These are phyloP conservation scores for Pseudonectria foliicola DNA, from an alignment of 2,329 filamentous ascomycete species.

Conservation along the genomic window DNA sequence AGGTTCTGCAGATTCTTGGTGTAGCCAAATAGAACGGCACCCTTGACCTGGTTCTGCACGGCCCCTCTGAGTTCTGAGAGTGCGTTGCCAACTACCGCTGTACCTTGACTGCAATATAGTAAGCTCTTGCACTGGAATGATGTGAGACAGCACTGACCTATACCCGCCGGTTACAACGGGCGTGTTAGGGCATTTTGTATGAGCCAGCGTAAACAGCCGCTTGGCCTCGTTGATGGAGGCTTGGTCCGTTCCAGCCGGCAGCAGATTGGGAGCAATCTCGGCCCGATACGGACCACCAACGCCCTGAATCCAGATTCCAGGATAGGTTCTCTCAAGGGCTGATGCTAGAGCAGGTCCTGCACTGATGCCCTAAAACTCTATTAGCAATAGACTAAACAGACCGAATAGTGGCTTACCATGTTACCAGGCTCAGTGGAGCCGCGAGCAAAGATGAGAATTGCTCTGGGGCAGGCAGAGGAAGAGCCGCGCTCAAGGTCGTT, in stretches of 20 bases:
- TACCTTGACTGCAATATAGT: constrained; percentile 29
- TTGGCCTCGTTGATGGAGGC: constrained; percentile 34
- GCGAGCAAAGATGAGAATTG: constrained; percentile 35
- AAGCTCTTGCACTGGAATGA: neutral
- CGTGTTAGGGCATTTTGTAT: constrained; percentile 35
- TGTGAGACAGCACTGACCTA: constrained; percentile 11
- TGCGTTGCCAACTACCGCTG: constrained; percentile 35
- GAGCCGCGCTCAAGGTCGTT: constrained; percentile 24
- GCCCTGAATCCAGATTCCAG: constrained; percentile 36
- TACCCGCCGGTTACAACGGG: constrained; percentile 36
- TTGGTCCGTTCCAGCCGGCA: constrained; percentile 29
- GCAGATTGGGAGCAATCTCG: constrained; percentile 27
- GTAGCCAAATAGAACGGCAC: constrained; percentile 33
- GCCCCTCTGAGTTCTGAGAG: constrained; percentile 26
- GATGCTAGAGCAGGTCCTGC: constrained; percentile 23
- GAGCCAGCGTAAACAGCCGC: constrained; percentile 32
- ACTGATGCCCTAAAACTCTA: constrained; percentile 16
- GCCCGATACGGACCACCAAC: constrained; percentile 35
- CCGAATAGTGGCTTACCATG: constrained; percentile 21
- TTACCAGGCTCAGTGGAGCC: constrained; percentile 33
- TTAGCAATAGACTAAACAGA: neutral
- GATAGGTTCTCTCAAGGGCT: constrained; percentile 22
- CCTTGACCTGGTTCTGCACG: constrained; percentile 29
- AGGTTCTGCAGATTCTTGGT: constrained; percentile 36
- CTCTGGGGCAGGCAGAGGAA: constrained; percentile 25